Evolutionary conservation across 2,329 filamentous ascomycete genomes (phyloP).

Genomic region (Didymella keratinophila): DNA sequence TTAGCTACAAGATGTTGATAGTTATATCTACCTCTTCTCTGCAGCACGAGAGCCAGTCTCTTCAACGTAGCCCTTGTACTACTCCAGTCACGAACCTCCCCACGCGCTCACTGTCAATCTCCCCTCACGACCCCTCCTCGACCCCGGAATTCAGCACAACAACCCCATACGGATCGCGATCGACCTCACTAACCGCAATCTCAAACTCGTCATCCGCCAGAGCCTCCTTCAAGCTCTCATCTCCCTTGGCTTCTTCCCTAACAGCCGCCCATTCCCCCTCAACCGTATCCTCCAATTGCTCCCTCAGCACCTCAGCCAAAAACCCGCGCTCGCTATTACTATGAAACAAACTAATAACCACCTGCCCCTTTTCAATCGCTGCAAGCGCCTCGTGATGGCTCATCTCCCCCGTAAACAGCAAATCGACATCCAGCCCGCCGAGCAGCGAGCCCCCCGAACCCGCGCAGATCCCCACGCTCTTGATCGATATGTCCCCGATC

Average conservation of each 20-base stretch:
- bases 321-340: slow-evolving; percentile 92
- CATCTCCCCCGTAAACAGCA: slow-evolving; percentile 92
- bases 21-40: no score
- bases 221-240: slow-evolving; percentile 56
- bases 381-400: slow-evolving; percentile 90
- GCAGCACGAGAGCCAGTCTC: no score
- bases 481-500: slow-evolving; percentile 65
- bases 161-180: slow-evolving; percentile 89
- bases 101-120: not conserved
- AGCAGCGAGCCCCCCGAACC: slow-evolving; percentile 85
- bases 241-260: slow-evolving; percentile 54
- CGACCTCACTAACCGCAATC: slow-evolving; percentile 78
- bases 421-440: slow-evolving; percentile 72
- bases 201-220: slow-evolving; percentile 63
- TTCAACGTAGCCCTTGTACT: no score
- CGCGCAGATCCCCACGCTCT: slow-evolving; percentile 83
- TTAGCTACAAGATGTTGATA: no score
- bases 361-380: slow-evolving; percentile 82
- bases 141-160: slow-evolving; percentile 37
- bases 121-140: not conserved
- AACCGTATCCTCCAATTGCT: slow-evolving; percentile 68
- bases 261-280: slow-evolving; percentile 62
- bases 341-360: slow-evolving; percentile 87
- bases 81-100: no score
- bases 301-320: slow-evolving; percentile 73